Conservation (phyloP, 139 green algal species). For the Auxenochlorella pyrenoidosa region DNA sequence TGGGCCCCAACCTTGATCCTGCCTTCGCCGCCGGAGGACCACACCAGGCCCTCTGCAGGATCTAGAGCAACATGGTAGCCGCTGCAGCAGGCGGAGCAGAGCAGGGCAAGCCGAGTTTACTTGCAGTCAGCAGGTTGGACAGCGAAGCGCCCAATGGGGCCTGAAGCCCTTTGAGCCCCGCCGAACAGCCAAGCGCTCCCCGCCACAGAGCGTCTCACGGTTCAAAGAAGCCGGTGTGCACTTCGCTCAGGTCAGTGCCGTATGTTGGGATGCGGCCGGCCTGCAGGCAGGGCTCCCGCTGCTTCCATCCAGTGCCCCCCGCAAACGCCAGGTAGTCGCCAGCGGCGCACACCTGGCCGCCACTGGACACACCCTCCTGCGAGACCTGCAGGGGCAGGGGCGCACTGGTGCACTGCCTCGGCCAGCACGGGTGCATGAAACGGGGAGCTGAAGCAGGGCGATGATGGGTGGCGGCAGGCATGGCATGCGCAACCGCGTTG, state of each 20-base stretch:
- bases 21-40: not conserved
- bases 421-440: too few species aligned
- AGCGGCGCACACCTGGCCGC: not conserved
- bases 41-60: not conserved
- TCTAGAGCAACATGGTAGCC: not conserved
- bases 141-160: too few species aligned
- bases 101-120: too few species aligned
- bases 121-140: too few species aligned
- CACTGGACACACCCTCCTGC: not conserved
- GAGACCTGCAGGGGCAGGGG: too few species aligned
- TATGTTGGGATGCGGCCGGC: not conserved
- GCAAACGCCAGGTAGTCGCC: not conserved
- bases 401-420: too few species aligned
- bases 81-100: not conserved
- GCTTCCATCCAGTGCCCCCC: not conserved
- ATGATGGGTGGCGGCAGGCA: too few species aligned
- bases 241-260: too few species aligned
- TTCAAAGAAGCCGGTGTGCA: not conserved
- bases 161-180: too few species aligned
- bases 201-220: not conserved
- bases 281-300: not conserved
- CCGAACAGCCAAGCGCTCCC: too few species aligned
- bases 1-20: not conserved
- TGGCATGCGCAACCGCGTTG: not conserved
- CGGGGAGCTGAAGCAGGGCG: too few species aligned